Conservation (phyloP, 192 early-diverging fungal genomes). For the Coemansia sp. region DNA sequence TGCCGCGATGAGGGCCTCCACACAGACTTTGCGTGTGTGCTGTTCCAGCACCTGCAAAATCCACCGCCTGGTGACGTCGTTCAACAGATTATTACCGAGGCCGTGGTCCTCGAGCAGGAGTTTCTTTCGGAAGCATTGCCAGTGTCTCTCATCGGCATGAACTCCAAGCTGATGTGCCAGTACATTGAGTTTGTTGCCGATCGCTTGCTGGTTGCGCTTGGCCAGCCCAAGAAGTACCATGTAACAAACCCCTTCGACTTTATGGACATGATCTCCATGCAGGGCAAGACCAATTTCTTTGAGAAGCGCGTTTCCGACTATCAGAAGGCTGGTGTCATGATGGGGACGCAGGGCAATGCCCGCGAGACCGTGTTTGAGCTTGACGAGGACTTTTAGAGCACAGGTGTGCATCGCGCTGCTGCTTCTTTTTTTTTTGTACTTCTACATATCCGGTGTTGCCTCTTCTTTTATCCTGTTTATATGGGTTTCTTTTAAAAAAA, state of each 20-base stretch:
- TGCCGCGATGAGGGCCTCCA: slow-evolving; percentile 97
- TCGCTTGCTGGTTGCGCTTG: slow-evolving; percentile 85
- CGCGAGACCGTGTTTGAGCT: slow-evolving; percentile 71
- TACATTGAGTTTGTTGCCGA: slow-evolving; percentile 99
- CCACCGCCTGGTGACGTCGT: slow-evolving; percentile 70
- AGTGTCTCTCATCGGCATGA: slow-evolving; percentile 96
- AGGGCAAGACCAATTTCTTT: slow-evolving; percentile 99
- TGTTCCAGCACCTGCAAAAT: slow-evolving; percentile 79
- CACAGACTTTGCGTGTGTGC: slow-evolving; percentile 94
- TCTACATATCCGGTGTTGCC: background rate
- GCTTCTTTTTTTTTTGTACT: background rate
- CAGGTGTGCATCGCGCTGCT: background rate
- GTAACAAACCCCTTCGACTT: slow-evolving; percentile 95
- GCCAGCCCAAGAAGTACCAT: slow-evolving; percentile 81
- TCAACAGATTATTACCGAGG: slow-evolving; percentile 75
- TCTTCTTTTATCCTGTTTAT: background rate
- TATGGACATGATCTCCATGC: slow-evolving; percentile 97
- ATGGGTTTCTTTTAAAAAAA: background rate
- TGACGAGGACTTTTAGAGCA: slow-evolving; percentile 73
- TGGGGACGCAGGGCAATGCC: slow-evolving; percentile 56
- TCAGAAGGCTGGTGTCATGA: slow-evolving; percentile 90
- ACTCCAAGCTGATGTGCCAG: slow-evolving; percentile 87
- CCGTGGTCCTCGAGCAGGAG: slow-evolving; percentile 92
- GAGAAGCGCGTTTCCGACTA: slow-evolving; percentile 97
- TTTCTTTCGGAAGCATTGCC: slow-evolving; percentile 93